Conservation (phyloP, 345 rosid species). For the Acer yangbiense region DNA sequence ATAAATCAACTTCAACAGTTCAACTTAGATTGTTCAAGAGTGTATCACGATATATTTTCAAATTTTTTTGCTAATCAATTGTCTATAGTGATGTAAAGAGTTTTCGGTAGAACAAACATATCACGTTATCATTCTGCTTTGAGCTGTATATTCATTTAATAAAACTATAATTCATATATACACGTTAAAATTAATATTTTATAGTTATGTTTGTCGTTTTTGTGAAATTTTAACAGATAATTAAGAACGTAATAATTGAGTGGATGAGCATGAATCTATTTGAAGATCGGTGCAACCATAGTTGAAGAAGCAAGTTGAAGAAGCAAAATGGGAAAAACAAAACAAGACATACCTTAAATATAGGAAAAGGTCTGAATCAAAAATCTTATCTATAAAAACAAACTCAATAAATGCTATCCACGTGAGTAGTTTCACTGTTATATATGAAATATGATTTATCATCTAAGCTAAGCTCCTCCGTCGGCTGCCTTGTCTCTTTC, state of each 20-base stretch:
- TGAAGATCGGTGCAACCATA: neutral
- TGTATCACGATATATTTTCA: too few relatives aligned
- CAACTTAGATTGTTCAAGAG: too few relatives aligned
- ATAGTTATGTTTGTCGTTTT: too few relatives aligned
- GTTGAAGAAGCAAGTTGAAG: neutral
- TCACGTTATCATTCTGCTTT: too few relatives aligned
- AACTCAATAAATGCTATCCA: conserved; percentile 3
- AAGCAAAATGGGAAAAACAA: neutral
- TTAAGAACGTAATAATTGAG: neutral
- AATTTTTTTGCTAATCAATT: too few relatives aligned
- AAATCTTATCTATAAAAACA: conserved; percentile 8
- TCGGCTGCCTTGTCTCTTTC: conserved; percentile 17
- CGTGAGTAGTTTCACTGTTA: conserved; percentile 6
- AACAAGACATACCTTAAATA: neutral
- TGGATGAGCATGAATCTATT: neutral
- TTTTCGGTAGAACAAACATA: too few relatives aligned
- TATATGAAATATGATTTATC: neutral
- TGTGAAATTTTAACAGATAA: too few relatives aligned
- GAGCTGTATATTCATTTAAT: too few relatives aligned
- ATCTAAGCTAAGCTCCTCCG: neutral
- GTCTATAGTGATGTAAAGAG: too few relatives aligned
- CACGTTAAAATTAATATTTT: too few relatives aligned
- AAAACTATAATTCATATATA: too few relatives aligned
- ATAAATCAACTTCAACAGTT: too few relatives aligned
- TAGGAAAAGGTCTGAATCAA: neutral